Conservation (phyloP, 306 rosid species). For the Cajanus cajan region DNA sequence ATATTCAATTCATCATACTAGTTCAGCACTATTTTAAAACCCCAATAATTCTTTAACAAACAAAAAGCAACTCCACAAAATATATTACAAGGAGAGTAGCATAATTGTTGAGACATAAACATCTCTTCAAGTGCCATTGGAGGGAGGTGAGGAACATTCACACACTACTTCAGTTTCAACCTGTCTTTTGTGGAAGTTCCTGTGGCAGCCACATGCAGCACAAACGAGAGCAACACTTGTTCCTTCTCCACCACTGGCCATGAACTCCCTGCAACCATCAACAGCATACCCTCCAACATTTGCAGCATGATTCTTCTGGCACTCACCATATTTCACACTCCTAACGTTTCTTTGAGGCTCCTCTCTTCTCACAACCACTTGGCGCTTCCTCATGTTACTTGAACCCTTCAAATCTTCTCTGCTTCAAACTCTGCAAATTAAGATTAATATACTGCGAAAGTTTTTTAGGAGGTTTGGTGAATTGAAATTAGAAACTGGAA, state of each 20-base stretch:
- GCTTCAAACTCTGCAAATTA: constrained; percentile 17
- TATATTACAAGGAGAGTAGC: constrained; percentile 25
- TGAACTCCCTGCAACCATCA: constrained; percentile 92
- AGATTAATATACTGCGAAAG: neutral
- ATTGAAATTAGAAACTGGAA: constrained; percentile 3
- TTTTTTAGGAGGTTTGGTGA: constrained; percentile 1
- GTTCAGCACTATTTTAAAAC: neutral
- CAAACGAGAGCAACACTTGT: constrained; percentile 64
- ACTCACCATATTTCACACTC: constrained; percentile 75
- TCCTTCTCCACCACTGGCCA: constrained; percentile 73
- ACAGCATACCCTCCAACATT: constrained; percentile 85
- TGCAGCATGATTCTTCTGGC: constrained; percentile 96
- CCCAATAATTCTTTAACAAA: constrained; percentile 27
- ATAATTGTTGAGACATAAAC: neutral
- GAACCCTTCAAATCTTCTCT: neutral
- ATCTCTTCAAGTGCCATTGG: constrained; percentile 36
- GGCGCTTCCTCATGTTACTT: constrained; percentile 76
- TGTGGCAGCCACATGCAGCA: constrained; percentile 93
- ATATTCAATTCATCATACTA: neutral
- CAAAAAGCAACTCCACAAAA: constrained; percentile 21
- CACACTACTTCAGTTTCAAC: constrained; percentile 54
- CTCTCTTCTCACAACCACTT: constrained; percentile 71
- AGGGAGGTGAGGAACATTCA: constrained; percentile 53
- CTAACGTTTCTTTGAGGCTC: constrained; percentile 40
- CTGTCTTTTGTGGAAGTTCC: constrained; percentile 77